phyloP scores from a whole-genome alignment of 306 rosid genomes.

The Lathyrus tuberosus region DNA sequence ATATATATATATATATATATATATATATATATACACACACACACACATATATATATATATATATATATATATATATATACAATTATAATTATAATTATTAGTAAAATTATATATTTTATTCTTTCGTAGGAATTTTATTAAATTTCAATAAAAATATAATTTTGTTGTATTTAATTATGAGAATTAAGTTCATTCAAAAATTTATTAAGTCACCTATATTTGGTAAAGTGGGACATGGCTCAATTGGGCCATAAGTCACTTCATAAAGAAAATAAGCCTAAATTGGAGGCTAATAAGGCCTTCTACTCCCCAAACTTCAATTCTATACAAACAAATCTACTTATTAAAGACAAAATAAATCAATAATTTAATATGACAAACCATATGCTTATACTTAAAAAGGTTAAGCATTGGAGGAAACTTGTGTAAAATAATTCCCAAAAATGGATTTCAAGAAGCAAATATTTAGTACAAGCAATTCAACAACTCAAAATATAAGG shows the following conservation, averaged over 20 bases:
- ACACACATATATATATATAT: too few relatives aligned
- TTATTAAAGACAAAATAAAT: background rate
- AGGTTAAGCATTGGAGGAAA: too few relatives aligned
- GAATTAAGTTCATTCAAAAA: background rate
- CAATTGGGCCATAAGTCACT: background rate
- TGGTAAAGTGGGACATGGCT: slow-evolving; percentile 12
- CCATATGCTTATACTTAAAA: slow-evolving; percentile 1
- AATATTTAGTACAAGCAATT: slow-evolving; percentile 40
- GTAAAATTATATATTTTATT: background rate
- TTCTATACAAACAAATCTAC: background rate
- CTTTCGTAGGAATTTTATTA: background rate
- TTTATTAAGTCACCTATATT: slow-evolving; percentile 9
- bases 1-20: too few relatives aligned
- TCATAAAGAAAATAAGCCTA: slow-evolving; percentile 13
- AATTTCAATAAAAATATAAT: background rate
- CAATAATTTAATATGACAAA: slow-evolving; percentile 35
- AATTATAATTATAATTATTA: too few relatives aligned
- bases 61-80: too few relatives aligned
- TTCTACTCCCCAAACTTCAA: background rate
- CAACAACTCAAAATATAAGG: slow-evolving; percentile 34
- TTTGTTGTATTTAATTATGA: background rate
- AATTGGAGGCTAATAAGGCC: slow-evolving; percentile 22
- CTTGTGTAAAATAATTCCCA: background rate
- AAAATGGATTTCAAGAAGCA: slow-evolving; percentile 64
- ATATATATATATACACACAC: too few relatives aligned